Percentiles rank a stretch among this genome's conserved stretches.
These are phyloP conservation scores for Nymphaea colorata DNA, from an alignment of 164 flowering plant species.

Conservation along the genomic window DNA sequence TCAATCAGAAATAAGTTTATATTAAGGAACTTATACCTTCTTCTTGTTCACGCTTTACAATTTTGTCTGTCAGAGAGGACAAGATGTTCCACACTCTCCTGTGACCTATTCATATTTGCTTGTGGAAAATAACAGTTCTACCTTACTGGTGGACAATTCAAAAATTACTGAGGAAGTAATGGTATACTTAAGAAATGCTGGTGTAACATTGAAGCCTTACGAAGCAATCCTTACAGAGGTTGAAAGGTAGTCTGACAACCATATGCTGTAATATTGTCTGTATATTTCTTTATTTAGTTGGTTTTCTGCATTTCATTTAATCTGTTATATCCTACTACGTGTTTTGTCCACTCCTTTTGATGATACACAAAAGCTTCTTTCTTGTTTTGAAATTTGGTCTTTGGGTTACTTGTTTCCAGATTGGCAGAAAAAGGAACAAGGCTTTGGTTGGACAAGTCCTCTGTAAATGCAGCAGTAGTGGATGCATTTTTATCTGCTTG, in stretches of 20 bases:
- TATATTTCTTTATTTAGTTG: too few species aligned
- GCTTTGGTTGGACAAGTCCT: slow-evolving; percentile 79
- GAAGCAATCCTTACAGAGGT: slow-evolving; percentile 67
- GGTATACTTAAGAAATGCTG: slow-evolving; percentile 59
- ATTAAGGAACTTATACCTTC: too few species aligned
- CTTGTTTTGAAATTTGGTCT: too few species aligned
- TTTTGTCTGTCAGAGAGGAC: slow-evolving; percentile 56
- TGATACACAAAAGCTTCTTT: too few species aligned
- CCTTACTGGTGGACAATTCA: slow-evolving; percentile 51
- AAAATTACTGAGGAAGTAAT: slow-evolving; percentile 68
- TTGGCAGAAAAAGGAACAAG: slow-evolving; percentile 50
- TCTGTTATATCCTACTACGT: too few species aligned
- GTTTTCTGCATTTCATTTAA: too few species aligned
- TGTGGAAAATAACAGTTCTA: slow-evolving; percentile 50
- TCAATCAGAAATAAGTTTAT: too few species aligned
- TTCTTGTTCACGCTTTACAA: too few species aligned
- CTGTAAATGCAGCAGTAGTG: slow-evolving; percentile 77
- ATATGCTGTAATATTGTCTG: too few species aligned
- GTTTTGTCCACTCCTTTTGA: too few species aligned
- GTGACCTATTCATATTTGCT: slow-evolving; percentile 84
- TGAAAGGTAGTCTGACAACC: slow-evolving; percentile 35
- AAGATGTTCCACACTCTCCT: slow-evolving; percentile 86
- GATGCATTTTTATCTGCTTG: slow-evolving; percentile 49
- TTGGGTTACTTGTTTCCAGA: slow-evolving; percentile 23
- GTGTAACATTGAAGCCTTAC: slow-evolving; percentile 69